A percentile compares a stretch with the other conserved stretches of the same genome.
phyloP scores from a whole-genome alignment of 23 red algal species.

The Gracilaria caudata region DNA sequence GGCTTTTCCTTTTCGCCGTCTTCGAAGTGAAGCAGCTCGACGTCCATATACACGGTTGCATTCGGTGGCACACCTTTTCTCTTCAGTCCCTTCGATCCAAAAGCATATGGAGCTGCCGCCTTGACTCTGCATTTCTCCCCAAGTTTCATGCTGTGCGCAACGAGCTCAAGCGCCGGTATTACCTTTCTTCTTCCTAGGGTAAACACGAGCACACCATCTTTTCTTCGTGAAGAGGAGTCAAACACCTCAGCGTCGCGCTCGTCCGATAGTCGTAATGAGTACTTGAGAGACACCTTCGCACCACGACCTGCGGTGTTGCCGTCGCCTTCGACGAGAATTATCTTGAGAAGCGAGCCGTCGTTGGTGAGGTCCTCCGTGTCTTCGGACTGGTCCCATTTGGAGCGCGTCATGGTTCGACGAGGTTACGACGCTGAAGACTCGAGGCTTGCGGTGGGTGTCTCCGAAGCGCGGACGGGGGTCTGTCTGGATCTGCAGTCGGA shows the following conservation, averaged over 20 bases:
- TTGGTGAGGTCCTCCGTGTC: slow-evolving; percentile 30
- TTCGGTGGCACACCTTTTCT: slow-evolving; percentile 51
- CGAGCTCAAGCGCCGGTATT: slow-evolving; percentile 49
- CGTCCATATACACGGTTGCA: slow-evolving; percentile 51
- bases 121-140: slow-evolving; percentile 57
- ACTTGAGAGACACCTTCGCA: slow-evolving; percentile 58
- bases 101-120: slow-evolving; percentile 28
- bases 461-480: not conserved
- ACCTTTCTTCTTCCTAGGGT: slow-evolving; percentile 54
- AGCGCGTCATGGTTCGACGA: not conserved
- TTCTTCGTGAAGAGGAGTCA: slow-evolving; percentile 41
- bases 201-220: slow-evolving; percentile 45
- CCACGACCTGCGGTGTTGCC: slow-evolving; percentile 43
- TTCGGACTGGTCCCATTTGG: slow-evolving; percentile 6
- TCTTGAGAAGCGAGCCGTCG: slow-evolving; percentile 47
- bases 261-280: slow-evolving; percentile 30
- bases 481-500: not conserved
- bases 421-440: not conserved
- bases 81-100: slow-evolving; percentile 47
- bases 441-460: not conserved
- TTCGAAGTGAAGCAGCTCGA: slow-evolving; percentile 45
- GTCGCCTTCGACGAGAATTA: slow-evolving; percentile 34
- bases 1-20: slow-evolving; percentile 47
- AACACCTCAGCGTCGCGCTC: slow-evolving; percentile 19
- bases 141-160: slow-evolving; percentile 45